Percentiles rank a stretch among this genome's conserved stretches.
Conservation (phyloP, 371 early-diverging fungal genomes). For the Mortierella sp. region DNA sequence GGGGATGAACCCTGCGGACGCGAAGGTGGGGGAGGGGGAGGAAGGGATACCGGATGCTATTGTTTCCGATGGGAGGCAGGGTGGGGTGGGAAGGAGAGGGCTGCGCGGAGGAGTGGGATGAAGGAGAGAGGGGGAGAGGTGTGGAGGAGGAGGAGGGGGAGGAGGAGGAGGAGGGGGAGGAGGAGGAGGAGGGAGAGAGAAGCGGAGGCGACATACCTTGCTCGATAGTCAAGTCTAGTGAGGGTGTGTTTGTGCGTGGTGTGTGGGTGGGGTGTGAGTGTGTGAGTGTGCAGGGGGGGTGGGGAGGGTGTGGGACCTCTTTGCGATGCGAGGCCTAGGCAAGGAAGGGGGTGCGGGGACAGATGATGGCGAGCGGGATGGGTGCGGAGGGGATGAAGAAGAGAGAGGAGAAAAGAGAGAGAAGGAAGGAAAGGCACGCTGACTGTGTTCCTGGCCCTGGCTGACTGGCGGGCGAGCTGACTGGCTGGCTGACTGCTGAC, state of each 20-base stretch:
- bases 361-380: too few relatives aligned
- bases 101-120: not conserved
- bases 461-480: too few relatives aligned
- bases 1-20: too few relatives aligned
- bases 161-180: too few relatives aligned
- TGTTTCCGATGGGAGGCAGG: not conserved
- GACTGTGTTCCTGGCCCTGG: too few relatives aligned
- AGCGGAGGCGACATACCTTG: not conserved
- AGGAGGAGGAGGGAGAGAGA: not conserved
- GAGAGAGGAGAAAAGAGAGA: not conserved
- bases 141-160: too few relatives aligned
- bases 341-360: too few relatives aligned
- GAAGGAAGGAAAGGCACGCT: conserved; percentile 5
- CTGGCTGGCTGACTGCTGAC: too few relatives aligned
- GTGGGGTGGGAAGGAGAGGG: not conserved
- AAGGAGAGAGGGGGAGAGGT: not conserved
- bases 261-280: not conserved
- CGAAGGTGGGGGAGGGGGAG: too few relatives aligned
- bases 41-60: too few relatives aligned
- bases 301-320: conserved; percentile 15
- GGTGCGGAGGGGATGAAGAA: conserved; percentile 1
- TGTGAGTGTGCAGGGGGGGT: not conserved
- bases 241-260: not conserved
- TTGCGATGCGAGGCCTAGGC: conserved; percentile 29
- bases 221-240: not conserved